A percentile compares a stretch with the other conserved stretches of the same genome.
Evolutionary conservation across 1,284 basidiomycete genomes (phyloP).

Genomic region (Irpex sp.): DNA sequence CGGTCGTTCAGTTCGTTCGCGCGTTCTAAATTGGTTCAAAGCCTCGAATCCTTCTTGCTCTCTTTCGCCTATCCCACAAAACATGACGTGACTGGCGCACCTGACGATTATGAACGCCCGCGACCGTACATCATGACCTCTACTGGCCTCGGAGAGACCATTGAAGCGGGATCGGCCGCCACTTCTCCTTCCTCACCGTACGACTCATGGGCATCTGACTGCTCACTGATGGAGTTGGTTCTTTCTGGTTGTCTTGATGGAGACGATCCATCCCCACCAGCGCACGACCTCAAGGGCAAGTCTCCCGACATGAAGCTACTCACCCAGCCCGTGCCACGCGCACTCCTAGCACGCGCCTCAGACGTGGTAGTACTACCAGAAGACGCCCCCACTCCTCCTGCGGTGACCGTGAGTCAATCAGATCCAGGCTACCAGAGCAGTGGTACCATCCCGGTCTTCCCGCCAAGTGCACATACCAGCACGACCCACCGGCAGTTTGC

Average conservation of each 20-base stretch:
- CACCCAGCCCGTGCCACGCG: constrained; percentile 7
- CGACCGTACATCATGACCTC: constrained; percentile 32
- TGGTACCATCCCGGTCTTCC: neutral
- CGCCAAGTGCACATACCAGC: neutral
- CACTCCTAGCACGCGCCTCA: constrained; percentile 14
- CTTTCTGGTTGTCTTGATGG: constrained; percentile 33
- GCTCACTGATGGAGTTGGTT: constrained; percentile 34
- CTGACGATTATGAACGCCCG: constrained; percentile 22
- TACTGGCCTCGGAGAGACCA: constrained; percentile 25
- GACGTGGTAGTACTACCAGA: constrained; percentile 16
- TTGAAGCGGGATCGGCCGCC: constrained; percentile 17
- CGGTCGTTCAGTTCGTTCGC: constrained; percentile 15
- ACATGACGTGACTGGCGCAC: constrained; percentile 8
- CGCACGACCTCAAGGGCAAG: constrained; percentile 2
- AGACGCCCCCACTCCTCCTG: constrained; percentile 6
- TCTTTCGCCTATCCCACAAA: constrained; percentile 26
- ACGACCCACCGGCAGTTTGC: neutral
- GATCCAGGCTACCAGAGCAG: constrained; percentile 4
- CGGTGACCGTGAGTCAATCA: constrained; percentile 14
- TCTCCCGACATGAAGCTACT: neutral
- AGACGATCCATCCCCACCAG: constrained; percentile 6
- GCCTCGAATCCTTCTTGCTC: constrained; percentile 34
- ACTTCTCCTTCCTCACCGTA: constrained; percentile 13
- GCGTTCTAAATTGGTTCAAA: constrained; percentile 29
- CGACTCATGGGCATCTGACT: constrained; percentile 19